Base-by-base conservation (phyloP, 75 land plant species). In the Pinus taeda region DNA sequence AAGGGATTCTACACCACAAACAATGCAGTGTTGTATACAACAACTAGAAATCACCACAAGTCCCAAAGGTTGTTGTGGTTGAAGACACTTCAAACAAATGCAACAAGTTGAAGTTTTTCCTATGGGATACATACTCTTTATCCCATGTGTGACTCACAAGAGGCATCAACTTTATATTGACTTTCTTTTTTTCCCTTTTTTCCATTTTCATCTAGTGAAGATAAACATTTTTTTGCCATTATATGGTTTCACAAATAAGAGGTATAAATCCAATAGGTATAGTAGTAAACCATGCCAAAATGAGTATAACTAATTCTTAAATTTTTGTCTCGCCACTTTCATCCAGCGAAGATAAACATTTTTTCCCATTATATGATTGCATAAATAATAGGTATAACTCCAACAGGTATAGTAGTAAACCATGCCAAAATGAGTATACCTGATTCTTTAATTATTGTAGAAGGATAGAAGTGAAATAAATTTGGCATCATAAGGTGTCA, bases 1-100 rank as follows among this genome's bases (percentile, higher is more conserved):
- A 77, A 93, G 95, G 80, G 96, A 90, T 79, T 82, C 90, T 3
- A 85, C 89, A 71, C 98, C 88, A 83, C 98, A 95, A 69, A 86
- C 78, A 78, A 77, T 70, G 75, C 98, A 95, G 15, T 87, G 78
- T 13, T 88, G 83, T 22, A 95, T 79, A 53, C 76, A 81, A 75
- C 65, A 76, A 62, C 85, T 84, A 33, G 95, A 82, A 75, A 81
- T 77, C 17, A 73, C 75, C 75, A 79, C 64, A 15, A 79, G 85
- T 15, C 91, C 86, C 39, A 88, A 82, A 57, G 93, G 55, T 56
- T 85, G 93, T 45, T 91, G 84, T 39, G 88, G 82, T 21, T 85
- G 76, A 79, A 90, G 57, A 29, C 92, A 76, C 71, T 86, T 85
- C 75, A 93, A 78, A 77, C 98, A 95, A 5, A 91, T 92, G 81